A percentile compares a stretch with the other conserved stretches of the same genome.
Conservation (phyloP, 306 rosid genomes). For the Hylodesmum podocarpum region DNA sequence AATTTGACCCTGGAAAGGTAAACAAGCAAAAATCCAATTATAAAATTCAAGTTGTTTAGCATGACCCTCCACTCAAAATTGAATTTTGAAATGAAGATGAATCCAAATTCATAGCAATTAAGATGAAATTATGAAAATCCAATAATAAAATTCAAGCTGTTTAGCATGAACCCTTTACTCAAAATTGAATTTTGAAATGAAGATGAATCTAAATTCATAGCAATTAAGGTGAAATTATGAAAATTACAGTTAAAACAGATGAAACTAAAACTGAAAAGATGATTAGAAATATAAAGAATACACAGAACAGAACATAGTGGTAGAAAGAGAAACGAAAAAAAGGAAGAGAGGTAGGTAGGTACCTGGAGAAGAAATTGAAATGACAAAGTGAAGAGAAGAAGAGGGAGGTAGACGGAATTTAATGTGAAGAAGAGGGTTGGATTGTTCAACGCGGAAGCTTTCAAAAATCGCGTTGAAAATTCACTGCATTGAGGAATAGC, state of each 20-base stretch:
- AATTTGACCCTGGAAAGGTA: constrained; percentile 28
- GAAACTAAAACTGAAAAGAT: neutral
- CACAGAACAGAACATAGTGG: neutral
- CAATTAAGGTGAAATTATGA: neutral
- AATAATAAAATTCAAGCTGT: constrained; percentile 4
- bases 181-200: constrained; percentile 16
- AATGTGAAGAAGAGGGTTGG: neutral
- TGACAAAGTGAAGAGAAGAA: neutral
- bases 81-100: constrained; percentile 4
- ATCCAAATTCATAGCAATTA: neutral
- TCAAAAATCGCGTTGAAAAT: constrained; percentile 3
- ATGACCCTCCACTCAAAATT: constrained; percentile 1
- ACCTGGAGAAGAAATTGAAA: neutral
- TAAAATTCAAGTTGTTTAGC: neutral
- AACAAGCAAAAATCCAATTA: constrained; percentile 14
- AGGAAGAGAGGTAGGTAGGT: neutral
- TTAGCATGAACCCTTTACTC: neutral
- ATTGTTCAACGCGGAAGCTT: constrained; percentile 15
- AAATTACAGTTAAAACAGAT: neutral
- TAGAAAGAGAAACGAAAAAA: neutral
- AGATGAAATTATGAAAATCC: too few species aligned
- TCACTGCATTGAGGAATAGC: neutral
- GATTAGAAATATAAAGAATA: neutral
- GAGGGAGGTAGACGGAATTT: neutral
- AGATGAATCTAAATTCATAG: neutral